phyloP scores from a whole-genome alignment of 208 protist species.

The Wallacemonas collosoma region DNA sequence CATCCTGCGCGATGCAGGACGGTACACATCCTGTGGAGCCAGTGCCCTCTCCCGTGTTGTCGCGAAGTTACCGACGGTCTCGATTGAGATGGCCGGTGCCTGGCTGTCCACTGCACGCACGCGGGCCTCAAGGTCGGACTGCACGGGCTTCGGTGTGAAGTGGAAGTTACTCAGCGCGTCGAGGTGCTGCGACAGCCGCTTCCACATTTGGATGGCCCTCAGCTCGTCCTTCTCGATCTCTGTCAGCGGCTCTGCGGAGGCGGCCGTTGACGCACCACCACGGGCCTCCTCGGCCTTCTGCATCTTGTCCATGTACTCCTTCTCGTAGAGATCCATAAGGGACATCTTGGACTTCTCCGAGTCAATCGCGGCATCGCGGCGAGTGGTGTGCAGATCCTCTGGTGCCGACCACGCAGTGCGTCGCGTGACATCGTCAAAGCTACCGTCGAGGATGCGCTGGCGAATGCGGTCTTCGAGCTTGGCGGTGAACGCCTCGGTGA shows the following conservation, averaged over 20 bases:
- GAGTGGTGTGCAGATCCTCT: slow-evolving; percentile 61
- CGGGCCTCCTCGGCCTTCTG: slow-evolving; percentile 57
- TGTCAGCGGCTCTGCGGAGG: slow-evolving; percentile 81
- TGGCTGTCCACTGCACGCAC: slow-evolving; percentile 86
- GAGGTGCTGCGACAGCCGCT: slow-evolving; percentile 85
- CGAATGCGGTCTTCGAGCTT: slow-evolving; percentile 89
- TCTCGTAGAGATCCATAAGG: slow-evolving; percentile 93
- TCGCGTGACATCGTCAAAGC: slow-evolving; percentile 87
- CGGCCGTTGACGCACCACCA: slow-evolving; percentile 30
- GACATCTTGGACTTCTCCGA: slow-evolving; percentile 90
- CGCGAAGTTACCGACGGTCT: slow-evolving; percentile 85
- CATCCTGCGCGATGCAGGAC: slow-evolving; percentile 54
- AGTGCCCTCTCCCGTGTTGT: slow-evolving; percentile 74
- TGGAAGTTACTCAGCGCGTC: slow-evolving; percentile 92
- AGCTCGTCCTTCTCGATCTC: slow-evolving; percentile 92
- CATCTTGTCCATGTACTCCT: slow-evolving; percentile 86
- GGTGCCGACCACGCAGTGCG: slow-evolving; percentile 46
- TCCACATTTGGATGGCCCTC: slow-evolving; percentile 91
- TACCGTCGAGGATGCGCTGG: slow-evolving; percentile 72
- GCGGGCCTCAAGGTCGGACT: slow-evolving; percentile 82
- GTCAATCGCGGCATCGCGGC: slow-evolving; percentile 63
- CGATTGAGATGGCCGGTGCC: slow-evolving; percentile 81
- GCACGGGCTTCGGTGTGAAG: slow-evolving; percentile 90
- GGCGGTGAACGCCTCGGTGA: slow-evolving; percentile 83
- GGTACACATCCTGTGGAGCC: slow-evolving; percentile 90